Evolutionary conservation across 2,329 filamentous ascomycete species (phyloP).

Genomic region (Sporothrix sp.): DNA sequence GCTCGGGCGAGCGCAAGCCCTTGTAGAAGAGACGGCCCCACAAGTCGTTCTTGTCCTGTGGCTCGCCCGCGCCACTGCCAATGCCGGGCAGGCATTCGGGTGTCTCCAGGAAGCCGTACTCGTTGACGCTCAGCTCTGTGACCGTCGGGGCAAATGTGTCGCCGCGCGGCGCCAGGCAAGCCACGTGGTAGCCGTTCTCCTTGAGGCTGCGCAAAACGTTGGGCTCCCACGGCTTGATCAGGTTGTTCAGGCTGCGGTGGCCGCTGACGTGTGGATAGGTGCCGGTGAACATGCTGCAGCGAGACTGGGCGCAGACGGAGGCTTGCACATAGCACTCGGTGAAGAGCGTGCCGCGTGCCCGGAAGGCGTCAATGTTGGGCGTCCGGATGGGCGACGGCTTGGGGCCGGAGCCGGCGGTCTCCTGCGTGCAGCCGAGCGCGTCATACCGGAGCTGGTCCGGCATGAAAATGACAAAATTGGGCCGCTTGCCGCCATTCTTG

Average conservation of each 20-base stretch:
- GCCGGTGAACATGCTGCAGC: slow-evolving; percentile 39
- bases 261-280: slow-evolving; percentile 37
- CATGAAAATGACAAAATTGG: slow-evolving; percentile 37
- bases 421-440: slow-evolving; percentile 31
- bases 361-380: slow-evolving; percentile 35
- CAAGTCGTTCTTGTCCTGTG: slow-evolving; percentile 7
- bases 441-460: slow-evolving; percentile 39
- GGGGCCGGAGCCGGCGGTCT: slow-evolving; percentile 25
- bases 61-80: slow-evolving; percentile 16
- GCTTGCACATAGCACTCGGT: slow-evolving; percentile 38
- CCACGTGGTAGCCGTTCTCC: slow-evolving; percentile 37
- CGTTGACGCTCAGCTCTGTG: slow-evolving; percentile 35
- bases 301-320: slow-evolving; percentile 36
- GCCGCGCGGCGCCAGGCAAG: slow-evolving; percentile 33
- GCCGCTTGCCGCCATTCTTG: slow-evolving; percentile 18
- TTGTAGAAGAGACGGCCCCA: slow-evolving; percentile 33
- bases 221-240: slow-evolving; percentile 40
- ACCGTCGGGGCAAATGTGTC: slow-evolving; percentile 34
- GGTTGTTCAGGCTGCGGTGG: slow-evolving; percentile 35
- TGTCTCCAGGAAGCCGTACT: slow-evolving; percentile 35
- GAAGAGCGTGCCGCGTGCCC: slow-evolving; percentile 29
- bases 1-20: slow-evolving; percentile 28
- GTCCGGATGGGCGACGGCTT: slow-evolving; percentile 23
- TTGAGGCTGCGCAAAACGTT: slow-evolving; percentile 36
- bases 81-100: slow-evolving; percentile 28